Conservation (phyloP, 805 yeast species). For the Myxozyma sirexii region DNA sequence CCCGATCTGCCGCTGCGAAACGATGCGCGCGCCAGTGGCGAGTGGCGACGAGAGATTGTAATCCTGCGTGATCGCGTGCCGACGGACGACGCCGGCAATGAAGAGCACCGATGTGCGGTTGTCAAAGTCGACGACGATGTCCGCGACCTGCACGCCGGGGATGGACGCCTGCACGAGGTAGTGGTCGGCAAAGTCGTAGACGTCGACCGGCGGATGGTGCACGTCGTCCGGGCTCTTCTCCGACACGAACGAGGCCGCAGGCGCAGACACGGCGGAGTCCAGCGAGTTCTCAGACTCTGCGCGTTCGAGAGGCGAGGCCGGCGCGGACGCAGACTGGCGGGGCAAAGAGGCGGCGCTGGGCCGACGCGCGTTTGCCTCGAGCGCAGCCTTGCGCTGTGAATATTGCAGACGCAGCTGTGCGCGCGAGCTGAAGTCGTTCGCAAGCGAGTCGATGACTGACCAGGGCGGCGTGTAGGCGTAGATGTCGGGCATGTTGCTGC, state of each 20-base stretch:
- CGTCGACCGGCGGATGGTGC: constrained; percentile 19
- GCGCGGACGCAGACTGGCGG: not conserved
- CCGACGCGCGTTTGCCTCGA: not conserved
- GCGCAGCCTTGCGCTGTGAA: constrained; percentile 7
- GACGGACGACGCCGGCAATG: constrained; percentile 17
- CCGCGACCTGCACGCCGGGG: constrained; percentile 19
- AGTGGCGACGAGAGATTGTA: constrained; percentile 1
- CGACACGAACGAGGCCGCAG: not conserved
- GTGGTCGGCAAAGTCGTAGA: constrained; percentile 14
- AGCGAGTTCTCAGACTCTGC: not conserved
- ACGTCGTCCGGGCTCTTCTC: not conserved
- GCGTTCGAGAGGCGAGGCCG: not conserved
- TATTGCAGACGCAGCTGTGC: not conserved
- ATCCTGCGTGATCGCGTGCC: not conserved
- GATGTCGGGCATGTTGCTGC: constrained; percentile 6
- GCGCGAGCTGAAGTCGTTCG: constrained; percentile 10
- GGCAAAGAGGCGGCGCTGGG: not conserved
- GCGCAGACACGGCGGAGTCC: not conserved
- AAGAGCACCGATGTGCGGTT: not conserved
- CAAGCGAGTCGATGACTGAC: constrained; percentile 10
- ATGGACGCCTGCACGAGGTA: constrained; percentile 18
- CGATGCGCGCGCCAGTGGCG: constrained; percentile 15
- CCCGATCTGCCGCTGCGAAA: constrained; percentile 45
- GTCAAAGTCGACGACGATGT: constrained; percentile 28
- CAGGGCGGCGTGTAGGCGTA: constrained; percentile 12